Evolutionary conservation across 2,329 filamentous ascomycete genomes (phyloP), one percentile per base, ranked within the genome.

Genomic region (Sporothrix dimorphospora): DNA sequence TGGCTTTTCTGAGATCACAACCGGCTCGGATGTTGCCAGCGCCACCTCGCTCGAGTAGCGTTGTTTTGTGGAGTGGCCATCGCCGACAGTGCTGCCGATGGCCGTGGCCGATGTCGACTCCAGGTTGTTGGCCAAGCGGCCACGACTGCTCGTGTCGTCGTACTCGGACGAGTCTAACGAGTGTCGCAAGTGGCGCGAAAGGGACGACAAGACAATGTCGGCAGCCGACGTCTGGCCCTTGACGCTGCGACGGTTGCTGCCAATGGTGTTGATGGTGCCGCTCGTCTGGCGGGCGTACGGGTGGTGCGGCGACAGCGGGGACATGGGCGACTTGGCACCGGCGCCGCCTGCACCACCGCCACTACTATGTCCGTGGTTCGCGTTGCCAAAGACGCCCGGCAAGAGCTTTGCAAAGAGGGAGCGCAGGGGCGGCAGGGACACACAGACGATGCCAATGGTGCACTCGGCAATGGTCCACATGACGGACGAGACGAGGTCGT

Each of bases 391-490:
- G 16, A 73, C 30, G 51, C 69, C n/a, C 14, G 75, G 75, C n/a
- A 73, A 45, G 27, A 71, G 21, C 6, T 45, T 59, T 47, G 67
- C 71, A 45, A 76, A 27, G 21, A 76, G 53, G 7, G 73, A 61
- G n/a, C 78, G 73, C 42, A 81, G 75, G 9, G 77, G 77, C 3
- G 79, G 79, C n/a, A 80, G 73, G 7, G 79, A 81, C 11, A 79
- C 79, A 73, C 79, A 80, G 42, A 79, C 75, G 72, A 81, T 81
- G 63, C 77, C 79, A 14, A 80, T 74, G 38, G 77, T 78, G 66
- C 77, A 77, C 72, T 81, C 79, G 40, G 79, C 76, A 40, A 79
- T 75, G 7, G 78, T 78, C 78, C 78, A 80, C 71, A 79, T 75
- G 59, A 80, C 74, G 61, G 77, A 77, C 0, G 74, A 73, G 21